These are phyloP conservation scores for Arthrobotrys musiformis DNA, from an alignment of 2,329 filamentous ascomycete genomes.

Conservation along the genomic window DNA sequence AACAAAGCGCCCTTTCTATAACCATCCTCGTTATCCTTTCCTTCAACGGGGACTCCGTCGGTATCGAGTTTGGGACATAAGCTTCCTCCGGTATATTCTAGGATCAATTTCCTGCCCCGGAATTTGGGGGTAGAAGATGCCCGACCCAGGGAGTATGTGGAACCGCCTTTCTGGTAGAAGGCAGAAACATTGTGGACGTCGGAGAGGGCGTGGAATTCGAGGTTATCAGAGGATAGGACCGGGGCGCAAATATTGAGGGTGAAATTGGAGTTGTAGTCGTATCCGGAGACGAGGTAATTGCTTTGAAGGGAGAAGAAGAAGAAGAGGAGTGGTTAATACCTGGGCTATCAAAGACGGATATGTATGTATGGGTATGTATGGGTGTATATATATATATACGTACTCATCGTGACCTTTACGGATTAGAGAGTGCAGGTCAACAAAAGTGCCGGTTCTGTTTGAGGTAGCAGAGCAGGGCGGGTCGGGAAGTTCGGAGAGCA, in stretches of 20 bases:
- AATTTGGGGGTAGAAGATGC: constrained; percentile 65
- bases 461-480: constrained; percentile 53
- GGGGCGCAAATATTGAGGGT: constrained; percentile 83
- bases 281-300: constrained; percentile 69
- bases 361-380: too few relatives aligned
- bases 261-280: constrained; percentile 83
- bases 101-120: constrained; percentile 77
- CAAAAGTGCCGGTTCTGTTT: constrained; percentile 35
- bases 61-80: constrained; percentile 68
- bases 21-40: constrained; percentile 61
- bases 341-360: not conserved
- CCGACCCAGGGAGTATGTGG: constrained; percentile 32
- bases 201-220: constrained; percentile 32
- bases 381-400: not conserved
- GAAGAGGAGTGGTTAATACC: too few relatives aligned
- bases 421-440: constrained; percentile 46
- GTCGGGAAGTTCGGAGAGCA: constrained; percentile 22
- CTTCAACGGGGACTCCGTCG: constrained; percentile 62
- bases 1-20: constrained; percentile 83
- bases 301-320: not conserved
- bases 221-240: constrained; percentile 63
- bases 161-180: constrained; percentile 71
- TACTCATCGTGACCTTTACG: constrained; percentile 25
- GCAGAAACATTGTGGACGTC: constrained; percentile 77
- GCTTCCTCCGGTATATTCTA: constrained; percentile 81